Evolutionary conservation across 768 basidiomycete genomes (phyloP), one percentile per base, ranked within the genome.

Genomic region (Mycena rebaudengoi): DNA sequence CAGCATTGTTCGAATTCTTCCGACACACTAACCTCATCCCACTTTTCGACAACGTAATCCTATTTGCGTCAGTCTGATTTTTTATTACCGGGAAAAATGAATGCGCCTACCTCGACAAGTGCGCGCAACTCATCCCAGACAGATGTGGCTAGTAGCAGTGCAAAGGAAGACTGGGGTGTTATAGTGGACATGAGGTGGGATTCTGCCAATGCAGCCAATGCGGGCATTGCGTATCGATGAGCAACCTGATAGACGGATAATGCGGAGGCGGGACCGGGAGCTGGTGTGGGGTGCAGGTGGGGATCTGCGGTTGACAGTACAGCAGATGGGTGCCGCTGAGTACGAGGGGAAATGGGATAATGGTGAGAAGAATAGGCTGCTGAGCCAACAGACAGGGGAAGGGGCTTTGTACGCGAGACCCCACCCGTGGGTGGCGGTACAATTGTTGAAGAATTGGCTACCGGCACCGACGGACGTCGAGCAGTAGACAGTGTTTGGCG

Each of bases 201-300:
- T 59, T 91, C 74, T 7, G 91, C 90, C 23, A 92, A 82, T 21
- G 79, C 70, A n/a, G 86, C 86, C 23, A 94, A 82, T 8, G 81
- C 84, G 4, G 86, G 85, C 80, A 94, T 87, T 3, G 78, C 78
- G 74, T 93, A 94, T 52, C 91, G 83, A 76, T 94, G 91, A 4
- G 91, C 89, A 12, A 92, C 82, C 66, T 90, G 89, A 76, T 91
- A 94, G 68, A 93, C 84, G 0, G 88, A 86, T 48, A 94, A 74
- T 2, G 91, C 91, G 23, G 90, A 91, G 13, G 91, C 91, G 16
- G 91, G 86, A 5, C 79, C 75, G 7, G 89, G 90, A 5, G 84
- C 66, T 7, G 85, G 78, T 0, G 87, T 86, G 11, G 91, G 92
- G 69, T 93, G 92, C 0, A 83, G 76, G 73, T 94, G 90, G 4